These are phyloP conservation scores for Beauveria varroae DNA, from an alignment of 2,329 filamentous ascomycete genomes.

Conservation along the genomic window DNA sequence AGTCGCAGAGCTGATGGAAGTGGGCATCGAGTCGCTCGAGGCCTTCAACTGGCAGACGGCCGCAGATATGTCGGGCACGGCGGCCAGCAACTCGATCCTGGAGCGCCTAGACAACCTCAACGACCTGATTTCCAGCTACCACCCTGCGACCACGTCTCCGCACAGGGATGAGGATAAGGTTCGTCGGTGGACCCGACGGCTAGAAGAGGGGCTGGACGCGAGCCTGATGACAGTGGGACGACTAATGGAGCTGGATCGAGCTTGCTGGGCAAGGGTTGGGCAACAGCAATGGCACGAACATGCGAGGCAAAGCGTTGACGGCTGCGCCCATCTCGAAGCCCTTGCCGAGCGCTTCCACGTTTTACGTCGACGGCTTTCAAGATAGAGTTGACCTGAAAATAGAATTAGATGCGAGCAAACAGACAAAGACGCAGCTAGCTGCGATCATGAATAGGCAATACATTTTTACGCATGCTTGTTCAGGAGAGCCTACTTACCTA, in stretches of 20 bases:
- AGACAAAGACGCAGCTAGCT: background rate
- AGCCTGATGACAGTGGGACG: background rate
- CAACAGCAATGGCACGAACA: background rate
- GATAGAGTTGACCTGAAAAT: background rate
- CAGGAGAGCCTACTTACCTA: background rate
- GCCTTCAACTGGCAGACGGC: background rate
- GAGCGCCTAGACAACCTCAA: background rate
- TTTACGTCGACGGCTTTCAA: background rate
- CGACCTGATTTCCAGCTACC: background rate
- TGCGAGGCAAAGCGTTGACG: background rate
- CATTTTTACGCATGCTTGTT: background rate
- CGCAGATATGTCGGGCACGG: background rate
- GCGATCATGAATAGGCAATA: background rate
- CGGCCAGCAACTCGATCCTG: background rate
- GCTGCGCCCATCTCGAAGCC: background rate
- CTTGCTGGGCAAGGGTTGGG: background rate
- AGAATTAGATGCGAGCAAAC: background rate
- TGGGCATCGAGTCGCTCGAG: background rate
- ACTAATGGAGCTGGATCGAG: background rate
- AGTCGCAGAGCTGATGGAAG: background rate
- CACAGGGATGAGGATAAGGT: background rate
- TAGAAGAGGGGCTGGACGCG: background rate
- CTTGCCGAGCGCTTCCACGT: background rate
- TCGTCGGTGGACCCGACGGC: background rate
- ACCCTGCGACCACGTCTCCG: background rate